phyloP scores from a whole-genome alignment of 2,329 filamentous ascomycete genomes.

The Stagonosporopsis tanaceti region DNA sequence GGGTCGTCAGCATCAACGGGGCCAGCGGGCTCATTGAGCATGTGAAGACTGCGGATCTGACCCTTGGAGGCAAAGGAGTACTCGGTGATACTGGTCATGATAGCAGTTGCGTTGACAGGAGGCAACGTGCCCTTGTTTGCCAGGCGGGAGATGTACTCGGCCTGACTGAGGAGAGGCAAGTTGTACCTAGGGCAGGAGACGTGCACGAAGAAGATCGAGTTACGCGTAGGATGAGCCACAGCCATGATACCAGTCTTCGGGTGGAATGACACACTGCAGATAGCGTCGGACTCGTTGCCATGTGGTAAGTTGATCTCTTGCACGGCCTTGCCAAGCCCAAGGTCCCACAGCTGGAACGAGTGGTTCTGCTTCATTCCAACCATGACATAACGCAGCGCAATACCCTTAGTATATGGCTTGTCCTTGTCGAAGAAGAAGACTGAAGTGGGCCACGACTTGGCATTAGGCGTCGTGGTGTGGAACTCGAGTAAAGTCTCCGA shows the following conservation, averaged over 20 bases:
- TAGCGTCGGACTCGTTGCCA: conserved; percentile 94
- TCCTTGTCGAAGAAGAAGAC: conserved; percentile 96
- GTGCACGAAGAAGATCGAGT: conserved; percentile 97
- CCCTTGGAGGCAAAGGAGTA: conserved; percentile 91
- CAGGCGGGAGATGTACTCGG: conserved; percentile 82
- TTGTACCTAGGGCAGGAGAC: conserved; percentile 94
- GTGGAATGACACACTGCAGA: conserved; percentile 96
- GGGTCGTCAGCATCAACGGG: conserved; percentile 61
- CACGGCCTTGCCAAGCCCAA: conserved; percentile 91
- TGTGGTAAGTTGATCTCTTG: conserved; percentile 97
- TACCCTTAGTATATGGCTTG: conserved; percentile 88
- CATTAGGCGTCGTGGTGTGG: conserved; percentile 82
- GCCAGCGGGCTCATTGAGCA: conserved; percentile 76
- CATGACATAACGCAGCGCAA: conserved; percentile 91
- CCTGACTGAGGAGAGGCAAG: conserved; percentile 80
- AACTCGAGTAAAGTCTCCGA: conserved; percentile 87
- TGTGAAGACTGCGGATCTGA: conserved; percentile 86
- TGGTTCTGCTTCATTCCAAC: conserved; percentile 99
- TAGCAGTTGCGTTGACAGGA: conserved; percentile 91
- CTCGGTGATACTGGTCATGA: conserved; percentile 95
- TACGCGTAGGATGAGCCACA: conserved; percentile 93
- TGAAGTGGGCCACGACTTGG: conserved; percentile 97
- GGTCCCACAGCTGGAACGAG: conserved; percentile 97
- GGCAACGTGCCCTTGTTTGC: conserved; percentile 67
- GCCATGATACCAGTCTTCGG: conserved; percentile 90